Conservation (phyloP, 2,329 filamentous ascomycete species). For the Mycosphaerella sp. region DNA sequence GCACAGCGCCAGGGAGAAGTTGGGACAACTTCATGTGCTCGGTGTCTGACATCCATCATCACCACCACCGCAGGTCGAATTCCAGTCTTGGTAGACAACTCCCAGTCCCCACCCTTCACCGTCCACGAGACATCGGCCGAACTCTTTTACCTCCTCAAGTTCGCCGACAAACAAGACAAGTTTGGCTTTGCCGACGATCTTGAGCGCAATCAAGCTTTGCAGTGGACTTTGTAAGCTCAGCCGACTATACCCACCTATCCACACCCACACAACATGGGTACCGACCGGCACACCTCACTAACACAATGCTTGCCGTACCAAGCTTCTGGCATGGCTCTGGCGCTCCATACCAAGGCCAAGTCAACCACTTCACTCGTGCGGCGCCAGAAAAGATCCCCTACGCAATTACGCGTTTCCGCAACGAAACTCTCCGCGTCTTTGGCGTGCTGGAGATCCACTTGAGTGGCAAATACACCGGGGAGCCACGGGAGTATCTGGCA, state of each 20-base stretch:
- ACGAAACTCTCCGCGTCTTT: conserved; percentile 48
- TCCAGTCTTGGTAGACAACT: conserved; percentile 48
- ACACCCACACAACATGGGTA: neutral
- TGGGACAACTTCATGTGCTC: too few species aligned
- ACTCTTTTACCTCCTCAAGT: conserved; percentile 48
- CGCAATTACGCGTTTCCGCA: conserved; percentile 47
- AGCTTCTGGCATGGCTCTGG: conserved; percentile 45
- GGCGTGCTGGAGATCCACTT: conserved; percentile 52
- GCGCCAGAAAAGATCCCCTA: conserved; percentile 45
- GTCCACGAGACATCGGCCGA: conserved; percentile 50
- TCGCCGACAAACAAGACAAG: conserved; percentile 43
- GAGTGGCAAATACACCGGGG: conserved; percentile 46
- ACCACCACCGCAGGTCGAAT: conserved; percentile 35
- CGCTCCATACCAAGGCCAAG: conserved; percentile 41
- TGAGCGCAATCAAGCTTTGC: conserved; percentile 44
- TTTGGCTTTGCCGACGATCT: conserved; percentile 50
- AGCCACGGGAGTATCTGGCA: conserved; percentile 47
- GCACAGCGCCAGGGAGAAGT: too few species aligned
- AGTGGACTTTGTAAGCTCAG: conserved; percentile 43
- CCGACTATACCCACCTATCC: neutral
- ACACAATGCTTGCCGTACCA: too few species aligned
- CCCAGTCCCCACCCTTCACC: conserved; percentile 43
- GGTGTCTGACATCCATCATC: neutral
- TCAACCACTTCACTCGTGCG: conserved; percentile 42
- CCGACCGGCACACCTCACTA: neutral